Evolutionary conservation across 176 grass and related monocot genomes (phyloP), one percentile per base, ranked within the genome.

Genomic region (Carex myosuroides): DNA sequence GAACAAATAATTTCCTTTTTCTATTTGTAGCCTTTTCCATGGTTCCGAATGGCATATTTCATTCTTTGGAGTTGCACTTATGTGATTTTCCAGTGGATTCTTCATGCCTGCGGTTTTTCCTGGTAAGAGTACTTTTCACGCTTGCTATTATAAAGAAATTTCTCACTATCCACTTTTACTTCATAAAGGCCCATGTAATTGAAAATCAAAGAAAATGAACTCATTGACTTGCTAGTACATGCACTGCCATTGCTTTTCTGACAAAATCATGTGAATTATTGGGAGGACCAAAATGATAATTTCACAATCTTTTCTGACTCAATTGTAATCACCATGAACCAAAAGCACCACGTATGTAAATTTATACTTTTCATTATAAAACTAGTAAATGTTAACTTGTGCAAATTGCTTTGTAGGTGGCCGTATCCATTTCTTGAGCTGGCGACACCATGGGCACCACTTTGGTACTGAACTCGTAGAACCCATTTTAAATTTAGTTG

Each of bases 351-450:
- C 57, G 3, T 55, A 77, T 54, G 52, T 32, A 55, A 6, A 55
- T 56, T 56, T 55, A 22, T 77, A 13, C 1, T 30, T 54, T 30
- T 9, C 46, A 55, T 77, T 77, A 8, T 56, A 56, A 77, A 32
- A 50, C 73, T 77, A 54, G 67, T 3, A 77, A 17, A 56, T 77
- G 22, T 35, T 73, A 46, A 48, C 18, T 64, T 41, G 13, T 66
- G 79, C 46, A 44, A 50, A 81, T 85, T 66, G 48, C n/a, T 83
- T 17, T 65, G 42, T 66, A 91, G 89, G 89, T 91, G 89, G 91
- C 89, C 91, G 1, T 91, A 93, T 79, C 89, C 91, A 20, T 93
- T 93, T 79, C 84, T 93, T 65, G 79, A 88, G 52, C 84, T 88
- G 6, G 7, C 56, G 33, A 70, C 75, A 35, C 82, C 84, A 29